Base-by-base conservation (phyloP, 176 grass and related monocot genomes). In the Juncus inflexus region DNA sequence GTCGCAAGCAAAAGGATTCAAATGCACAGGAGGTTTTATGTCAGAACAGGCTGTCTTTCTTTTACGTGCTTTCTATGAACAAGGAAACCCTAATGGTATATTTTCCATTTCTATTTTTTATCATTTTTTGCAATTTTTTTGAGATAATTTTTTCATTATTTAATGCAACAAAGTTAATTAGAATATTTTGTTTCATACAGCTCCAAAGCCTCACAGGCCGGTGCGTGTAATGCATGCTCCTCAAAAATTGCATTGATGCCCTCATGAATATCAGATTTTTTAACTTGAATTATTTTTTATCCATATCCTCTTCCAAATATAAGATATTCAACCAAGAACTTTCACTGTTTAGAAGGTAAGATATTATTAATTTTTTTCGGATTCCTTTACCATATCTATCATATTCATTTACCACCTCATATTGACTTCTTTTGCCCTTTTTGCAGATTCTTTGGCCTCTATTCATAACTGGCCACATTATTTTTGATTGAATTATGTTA, bases 71-170 rank as follows among this genome's bases (percentile, higher is more conserved):
- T 99, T 92, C 81, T 99, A 97, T 72, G 85, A 99, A 57, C 88
- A 92, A 84, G 88, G 88, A 75, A 99, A 99, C 64, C 85, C 94
- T 12, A 99, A 99, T 50, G 88, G 94, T 95, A 35, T 64, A 64
- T 70, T 15, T 12, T 60, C 55, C 71, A 65, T 42, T 69, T 28
- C 15, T 16, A 69, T 70, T 47, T 45, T 47, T 47, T 47, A 47
- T 47, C 6, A 47, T 10, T 43, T 53, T 57, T 59, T 43, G 28
- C 3, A 59, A 58, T 71, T 55, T 71, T 28, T 47, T 14, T 2
- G 28, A 12, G 54, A n/a, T 12, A 9, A 42, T 42, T 43, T 58
- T 58, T 55, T 7, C 15, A 7, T 40, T 16, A 40, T 40, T 7
- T 5, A 59, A 14, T 42, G 5, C 47, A 57, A 40, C 64, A 62